phyloP scores from a whole-genome alignment of 257 asterid species.

The Przewalskia tangutica region DNA sequence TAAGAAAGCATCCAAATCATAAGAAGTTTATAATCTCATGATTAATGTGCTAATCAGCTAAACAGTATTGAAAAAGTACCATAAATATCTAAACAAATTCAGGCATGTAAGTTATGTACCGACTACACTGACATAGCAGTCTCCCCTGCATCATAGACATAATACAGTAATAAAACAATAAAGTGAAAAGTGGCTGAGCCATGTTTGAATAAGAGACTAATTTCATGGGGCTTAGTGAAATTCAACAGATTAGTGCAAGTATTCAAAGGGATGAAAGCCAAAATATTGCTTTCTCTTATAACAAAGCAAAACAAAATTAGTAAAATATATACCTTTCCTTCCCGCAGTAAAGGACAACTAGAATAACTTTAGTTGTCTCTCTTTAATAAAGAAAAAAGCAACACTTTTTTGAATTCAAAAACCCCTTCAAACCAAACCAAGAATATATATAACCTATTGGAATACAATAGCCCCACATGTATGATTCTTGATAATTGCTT shows the following conservation, averaged over 20 bases:
- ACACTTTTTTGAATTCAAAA: constrained; percentile 39
- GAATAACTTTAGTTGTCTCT: constrained; percentile 46
- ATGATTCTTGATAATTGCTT: not conserved
- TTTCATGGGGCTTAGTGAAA: constrained; percentile 6
- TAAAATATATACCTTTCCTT: constrained; percentile 4
- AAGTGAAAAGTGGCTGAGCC: constrained; percentile 2
- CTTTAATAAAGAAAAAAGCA: constrained; percentile 55
- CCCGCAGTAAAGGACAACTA: constrained; percentile 27
- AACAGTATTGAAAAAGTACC: not conserved
- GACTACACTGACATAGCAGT: not conserved
- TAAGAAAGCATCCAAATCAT: not conserved
- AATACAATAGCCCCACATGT: not conserved
- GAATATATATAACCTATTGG: not conserved
- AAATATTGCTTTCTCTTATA: constrained; percentile 27
- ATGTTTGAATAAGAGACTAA: not conserved
- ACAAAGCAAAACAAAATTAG: constrained; percentile 20
- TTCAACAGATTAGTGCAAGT: constrained; percentile 3
- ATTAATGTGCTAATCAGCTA: not conserved
- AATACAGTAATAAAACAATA: not conserved
- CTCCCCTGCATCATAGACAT: not conserved
- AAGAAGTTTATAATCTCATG: not conserved
- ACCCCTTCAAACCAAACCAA: constrained; percentile 5
- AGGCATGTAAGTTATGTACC: not conserved
- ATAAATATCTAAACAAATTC: not conserved
- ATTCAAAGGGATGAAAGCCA: constrained; percentile 17